Conservation (phyloP, 129 eudicot genomes). For the Arctium minus region DNA sequence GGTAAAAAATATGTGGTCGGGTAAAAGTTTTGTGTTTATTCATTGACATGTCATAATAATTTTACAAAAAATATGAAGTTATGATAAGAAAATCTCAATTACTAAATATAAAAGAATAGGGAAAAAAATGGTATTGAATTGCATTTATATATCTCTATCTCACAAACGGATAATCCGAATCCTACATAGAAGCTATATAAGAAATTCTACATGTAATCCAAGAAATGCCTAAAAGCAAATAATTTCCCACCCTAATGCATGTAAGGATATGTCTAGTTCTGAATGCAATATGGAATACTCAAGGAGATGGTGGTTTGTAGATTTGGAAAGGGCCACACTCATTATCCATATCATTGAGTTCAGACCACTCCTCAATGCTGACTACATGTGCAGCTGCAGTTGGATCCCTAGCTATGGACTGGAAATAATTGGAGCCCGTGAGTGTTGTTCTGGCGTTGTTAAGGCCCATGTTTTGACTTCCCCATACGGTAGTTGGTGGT, state of each 20-base stretch:
- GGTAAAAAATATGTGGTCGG: no score
- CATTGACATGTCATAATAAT: no score
- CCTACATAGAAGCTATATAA: not conserved
- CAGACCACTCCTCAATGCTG: constrained; percentile 27
- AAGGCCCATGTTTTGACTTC: not conserved
- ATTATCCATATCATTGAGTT: constrained; percentile 21
- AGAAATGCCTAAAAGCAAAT: not conserved
- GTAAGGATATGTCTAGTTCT: not conserved
- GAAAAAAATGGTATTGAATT: not conserved
- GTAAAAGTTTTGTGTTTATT: no score
- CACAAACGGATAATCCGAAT: not conserved
- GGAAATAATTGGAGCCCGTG: not conserved
- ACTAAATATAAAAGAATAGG: not conserved
- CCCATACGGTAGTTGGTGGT: constrained; percentile 6
- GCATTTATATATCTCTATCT: not conserved
- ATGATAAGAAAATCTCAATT: not conserved
- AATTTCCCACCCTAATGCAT: not conserved
- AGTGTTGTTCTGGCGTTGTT: not conserved
- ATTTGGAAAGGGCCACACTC: constrained; percentile 18
- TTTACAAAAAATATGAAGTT: not conserved
- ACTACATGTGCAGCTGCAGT: constrained; percentile 18
- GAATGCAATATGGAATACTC: not conserved
- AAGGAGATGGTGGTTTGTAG: constrained; percentile 28
- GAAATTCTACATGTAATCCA: not conserved
- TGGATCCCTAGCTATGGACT: not conserved